Conservation (phyloP, 2,329 filamentous ascomycete species). For the Pseudogymnoascus sp. region DNA sequence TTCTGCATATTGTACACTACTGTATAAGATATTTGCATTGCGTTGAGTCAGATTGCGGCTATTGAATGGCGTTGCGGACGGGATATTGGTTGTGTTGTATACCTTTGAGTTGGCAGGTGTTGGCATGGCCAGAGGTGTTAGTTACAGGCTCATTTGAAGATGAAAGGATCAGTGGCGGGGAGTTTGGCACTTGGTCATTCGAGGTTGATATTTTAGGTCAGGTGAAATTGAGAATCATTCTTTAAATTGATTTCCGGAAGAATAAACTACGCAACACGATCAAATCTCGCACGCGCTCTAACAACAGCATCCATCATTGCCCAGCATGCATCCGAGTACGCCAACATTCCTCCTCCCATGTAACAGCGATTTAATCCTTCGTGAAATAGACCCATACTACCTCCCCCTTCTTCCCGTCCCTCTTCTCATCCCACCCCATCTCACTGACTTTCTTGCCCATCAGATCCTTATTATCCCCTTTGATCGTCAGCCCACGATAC, state of each 20-base stretch:
- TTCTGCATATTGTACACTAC: neutral
- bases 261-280: neutral
- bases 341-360: neutral
- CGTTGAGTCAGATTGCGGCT: neutral
- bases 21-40: neutral
- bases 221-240: neutral
- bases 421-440: conserved; percentile 48
- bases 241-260: neutral
- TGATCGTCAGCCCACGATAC: conserved; percentile 46
- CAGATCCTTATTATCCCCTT: conserved; percentile 40
- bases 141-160: neutral
- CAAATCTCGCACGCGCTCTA: neutral
- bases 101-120: neutral
- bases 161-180: neutral
- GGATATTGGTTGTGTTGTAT: neutral
- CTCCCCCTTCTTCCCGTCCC: conserved; percentile 39
- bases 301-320: neutral
- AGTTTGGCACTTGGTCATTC: neutral
- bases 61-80: neutral
- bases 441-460: conserved; percentile 43
- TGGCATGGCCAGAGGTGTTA: neutral
- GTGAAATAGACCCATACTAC: conserved; percentile 54
- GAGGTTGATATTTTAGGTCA: neutral
- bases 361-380: conserved; percentile 29
- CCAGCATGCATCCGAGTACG: neutral